These are phyloP conservation scores for Astrothelium macrocarpum DNA, from an alignment of 495 filamentous ascomycete genomes.

Conservation along the genomic window DNA sequence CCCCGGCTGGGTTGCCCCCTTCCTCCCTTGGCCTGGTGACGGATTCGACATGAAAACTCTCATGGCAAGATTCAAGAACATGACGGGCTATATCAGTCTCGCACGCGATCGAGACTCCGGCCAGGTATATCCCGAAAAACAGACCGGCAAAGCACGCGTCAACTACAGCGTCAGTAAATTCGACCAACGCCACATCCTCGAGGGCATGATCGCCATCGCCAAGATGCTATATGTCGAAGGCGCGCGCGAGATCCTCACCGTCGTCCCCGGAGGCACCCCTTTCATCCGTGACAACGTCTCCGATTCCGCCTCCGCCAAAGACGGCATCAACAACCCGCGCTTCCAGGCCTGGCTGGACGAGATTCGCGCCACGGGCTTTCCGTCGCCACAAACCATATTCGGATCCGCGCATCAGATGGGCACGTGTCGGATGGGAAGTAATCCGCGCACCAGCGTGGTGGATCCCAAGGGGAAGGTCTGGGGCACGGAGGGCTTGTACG, in stretches of 20 bases:
- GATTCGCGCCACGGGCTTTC: slow-evolving; percentile 42
- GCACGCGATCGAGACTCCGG: slow-evolving; percentile 64
- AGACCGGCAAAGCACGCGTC: slow-evolving; percentile 50
- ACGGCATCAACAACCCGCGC: slow-evolving; percentile 53
- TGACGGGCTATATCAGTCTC: slow-evolving; percentile 58
- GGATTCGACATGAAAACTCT: slow-evolving; percentile 60
- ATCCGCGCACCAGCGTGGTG: slow-evolving; percentile 55
- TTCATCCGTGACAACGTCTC: slow-evolving; percentile 49
- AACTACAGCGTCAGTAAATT: slow-evolving; percentile 59
- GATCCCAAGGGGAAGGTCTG: slow-evolving; percentile 66
- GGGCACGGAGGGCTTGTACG: slow-evolving; percentile 62
- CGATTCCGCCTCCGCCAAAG: slow-evolving; percentile 28
- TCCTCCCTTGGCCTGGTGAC: slow-evolving; percentile 48
- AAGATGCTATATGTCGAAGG: slow-evolving; percentile 70
- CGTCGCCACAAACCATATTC: slow-evolving; percentile 40
- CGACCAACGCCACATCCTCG: slow-evolving; percentile 58
- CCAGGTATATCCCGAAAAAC: slow-evolving; percentile 63
- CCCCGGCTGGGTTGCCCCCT: slow-evolving; percentile 46
- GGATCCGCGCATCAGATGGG: slow-evolving; percentile 87
- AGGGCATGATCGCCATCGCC: slow-evolving; percentile 59
- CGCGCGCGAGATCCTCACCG: slow-evolving; percentile 64
- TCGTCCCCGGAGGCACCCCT: slow-evolving; percentile 47
- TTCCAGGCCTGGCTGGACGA: slow-evolving; percentile 60
- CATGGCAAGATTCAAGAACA: slow-evolving; percentile 51
- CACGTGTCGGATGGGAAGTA: slow-evolving; percentile 66